Base-by-base conservation (phyloP, 2,329 filamentous ascomycete species). In the Emericellopsis atlantica region DNA sequence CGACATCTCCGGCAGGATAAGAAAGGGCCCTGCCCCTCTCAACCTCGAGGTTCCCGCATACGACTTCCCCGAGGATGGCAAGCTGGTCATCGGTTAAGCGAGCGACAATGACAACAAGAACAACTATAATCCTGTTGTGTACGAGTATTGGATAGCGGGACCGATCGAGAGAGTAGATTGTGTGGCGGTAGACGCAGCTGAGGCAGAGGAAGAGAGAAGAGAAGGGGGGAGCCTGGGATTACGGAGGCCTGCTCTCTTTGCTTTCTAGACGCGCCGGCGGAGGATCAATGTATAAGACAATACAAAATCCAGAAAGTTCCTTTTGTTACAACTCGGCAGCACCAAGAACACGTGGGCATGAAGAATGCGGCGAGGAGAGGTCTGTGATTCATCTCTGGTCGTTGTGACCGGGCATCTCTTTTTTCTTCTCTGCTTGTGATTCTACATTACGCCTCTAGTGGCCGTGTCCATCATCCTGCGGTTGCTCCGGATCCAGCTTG, bases 1-100 rank as follows among this genome's bases (percentile, higher is more conserved):
- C 79, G 92, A 98, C 65, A 96, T 98, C 66, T 96, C 89, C 49
- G 92, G 92, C 65, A 88, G 92, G 69, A 86, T 95, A 77, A 82
- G 92, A 74, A 95, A 86, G 78, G 92, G 92, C 51, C 92, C 92
- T 49, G 92, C 92, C 47, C 92, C 92, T 51, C 79, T 98, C 59
- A 98, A 98, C 76, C 80, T 98, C 61, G 92, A 96, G 73, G 80
- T 96, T 52, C 92, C 90, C 51, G 64, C 67, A 57, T 95, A 95
- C 74, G 86, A 85, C 57, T 96, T 98, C 79, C 80, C 86, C 48
- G 84, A 90, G 62, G 92, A 95, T 11, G 80, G 76, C 60, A 81
- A 80, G 68, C 73, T 98, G 53, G 67, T 96, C 54, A 94, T 98
- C 67, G 92, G 92, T 83, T 98, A 90, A 44, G 75, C 14, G 24